Evolutionary conservation across 768 basidiomycete genomes (phyloP), one percentile per base, ranked within the genome.

Genomic region (Sporobolomyces phaffii): DNA sequence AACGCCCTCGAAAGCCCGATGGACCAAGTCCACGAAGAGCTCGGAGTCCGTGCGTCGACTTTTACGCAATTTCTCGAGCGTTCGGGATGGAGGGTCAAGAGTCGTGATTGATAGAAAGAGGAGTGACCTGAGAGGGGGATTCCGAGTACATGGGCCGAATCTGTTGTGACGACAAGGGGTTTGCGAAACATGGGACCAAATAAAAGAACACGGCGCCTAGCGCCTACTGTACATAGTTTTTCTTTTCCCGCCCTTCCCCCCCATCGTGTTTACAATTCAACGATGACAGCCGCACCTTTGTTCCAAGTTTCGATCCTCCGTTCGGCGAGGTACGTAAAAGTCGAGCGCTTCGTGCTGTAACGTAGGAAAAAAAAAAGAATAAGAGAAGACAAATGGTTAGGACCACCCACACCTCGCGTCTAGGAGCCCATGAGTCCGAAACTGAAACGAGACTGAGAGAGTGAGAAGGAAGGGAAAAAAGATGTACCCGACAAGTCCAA

Each of bases 251-350:
- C 38, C 17, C 17, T 38, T 17, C 10, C 38, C 38, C 17, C 38
- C 38, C 17, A 9, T 38, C 38, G 9, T 38, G 9, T 38, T 38
- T 38, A 38, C 38, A 38, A 36, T 13, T 49, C 56, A 33, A 66
- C 65, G 43, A 66, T 56, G 33, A 36, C 38, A 2, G 44, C 28
- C 4, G 47, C 29, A 2, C 65, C 65, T 11, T 34, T 53, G 41
- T 67, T 61, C 65, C 65, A 67, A 3, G 45, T 28, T 48, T 67
- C 65, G 29, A 67, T 60, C 8, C 65, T 45, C 9, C 65, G 34
- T 8, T 54, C 65, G 2, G 65, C 48, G n/a, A 67, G 28, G 29
- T 54, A 61, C 28, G 52, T 31, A 53, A 66, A 66, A 33, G 65
- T 60, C 24, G 40, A 45, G 43, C 31, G 15, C 26, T 61, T 43